A percentile compares a stretch with the other conserved stretches of the same genome.
phyloP scores from a whole-genome alignment of 129 eudicot genomes.

The Lactuca saligna region DNA sequence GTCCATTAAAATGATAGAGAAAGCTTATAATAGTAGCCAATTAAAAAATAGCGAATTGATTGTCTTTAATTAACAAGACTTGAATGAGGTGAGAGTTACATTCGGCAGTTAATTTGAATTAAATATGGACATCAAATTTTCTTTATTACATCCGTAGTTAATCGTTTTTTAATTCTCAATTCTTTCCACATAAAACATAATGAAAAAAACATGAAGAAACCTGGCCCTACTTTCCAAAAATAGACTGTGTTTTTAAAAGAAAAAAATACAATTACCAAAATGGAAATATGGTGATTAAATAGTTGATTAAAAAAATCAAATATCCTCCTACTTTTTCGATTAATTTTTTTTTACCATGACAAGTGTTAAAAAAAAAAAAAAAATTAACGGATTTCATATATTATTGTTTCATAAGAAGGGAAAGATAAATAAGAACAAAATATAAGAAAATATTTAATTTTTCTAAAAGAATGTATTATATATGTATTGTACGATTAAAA shows the following conservation, averaged over 20 bases:
- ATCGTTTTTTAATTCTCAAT: background rate
- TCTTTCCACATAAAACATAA: background rate
- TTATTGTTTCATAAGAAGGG: no score
- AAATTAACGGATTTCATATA: no score
- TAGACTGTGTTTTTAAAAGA: background rate
- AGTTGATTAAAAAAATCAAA: no score
- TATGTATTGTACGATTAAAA: no score
- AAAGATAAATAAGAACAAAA: no score
- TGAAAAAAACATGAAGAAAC: slow-evolving; percentile 13
- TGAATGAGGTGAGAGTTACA: slow-evolving; percentile 40
- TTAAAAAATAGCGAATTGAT: slow-evolving; percentile 17
- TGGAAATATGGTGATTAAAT: background rate
- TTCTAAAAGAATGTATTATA: no score
- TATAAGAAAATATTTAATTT: no score
- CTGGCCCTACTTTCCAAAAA: slow-evolving; percentile 14
- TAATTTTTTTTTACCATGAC: no score
- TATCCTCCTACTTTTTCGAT: no score
- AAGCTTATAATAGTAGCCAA: slow-evolving; percentile 23
- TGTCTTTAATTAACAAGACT: slow-evolving; percentile 17
- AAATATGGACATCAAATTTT: slow-evolving; percentile 23
- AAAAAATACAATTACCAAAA: background rate
- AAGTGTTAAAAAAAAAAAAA: no score
- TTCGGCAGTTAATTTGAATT: slow-evolving; percentile 29
- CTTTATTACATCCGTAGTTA: slow-evolving; percentile 20
- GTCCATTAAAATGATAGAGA: background rate